Evolutionary conservation across 106 monocot genomes (phyloP).

Genomic region (Dendrobium chrysotoxum): DNA sequence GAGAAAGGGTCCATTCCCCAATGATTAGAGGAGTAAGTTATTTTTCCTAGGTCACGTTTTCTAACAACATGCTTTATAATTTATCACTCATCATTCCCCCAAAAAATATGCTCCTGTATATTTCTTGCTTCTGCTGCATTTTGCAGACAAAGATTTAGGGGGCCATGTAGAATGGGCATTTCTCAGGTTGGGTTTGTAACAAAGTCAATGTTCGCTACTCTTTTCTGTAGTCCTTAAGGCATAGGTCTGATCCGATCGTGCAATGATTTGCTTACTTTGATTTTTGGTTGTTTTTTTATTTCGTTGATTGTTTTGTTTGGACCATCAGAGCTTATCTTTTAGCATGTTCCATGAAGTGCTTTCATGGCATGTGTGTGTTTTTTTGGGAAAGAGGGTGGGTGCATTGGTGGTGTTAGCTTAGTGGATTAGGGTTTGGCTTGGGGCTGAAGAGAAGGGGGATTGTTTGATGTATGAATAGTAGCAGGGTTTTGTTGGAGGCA

Average conservation of each 20-base stretch:
- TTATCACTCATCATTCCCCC: no score
- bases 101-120: background rate
- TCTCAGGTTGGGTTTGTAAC: background rate
- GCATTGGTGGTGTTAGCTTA: background rate
- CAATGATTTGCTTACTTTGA: background rate
- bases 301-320: background rate
- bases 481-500: background rate
- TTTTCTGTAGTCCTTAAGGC: background rate
- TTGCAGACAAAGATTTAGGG: background rate
- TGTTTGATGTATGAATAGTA: background rate
- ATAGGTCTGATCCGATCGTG: background rate
- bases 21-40: no score
- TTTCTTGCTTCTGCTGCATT: background rate
- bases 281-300: background rate
- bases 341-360: background rate
- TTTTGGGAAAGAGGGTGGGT: background rate
- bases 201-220: background rate
- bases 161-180: background rate
- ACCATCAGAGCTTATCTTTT: background rate
- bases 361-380: background rate
- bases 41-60: no score
- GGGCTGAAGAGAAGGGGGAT: background rate
- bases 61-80: no score
- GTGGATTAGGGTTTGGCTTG: background rate
- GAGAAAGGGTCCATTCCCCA: background rate